Evolutionary conservation across 306 rosid genomes (phyloP), one percentile per base, ranked within the genome.

Genomic region (Trifolium pratense): DNA sequence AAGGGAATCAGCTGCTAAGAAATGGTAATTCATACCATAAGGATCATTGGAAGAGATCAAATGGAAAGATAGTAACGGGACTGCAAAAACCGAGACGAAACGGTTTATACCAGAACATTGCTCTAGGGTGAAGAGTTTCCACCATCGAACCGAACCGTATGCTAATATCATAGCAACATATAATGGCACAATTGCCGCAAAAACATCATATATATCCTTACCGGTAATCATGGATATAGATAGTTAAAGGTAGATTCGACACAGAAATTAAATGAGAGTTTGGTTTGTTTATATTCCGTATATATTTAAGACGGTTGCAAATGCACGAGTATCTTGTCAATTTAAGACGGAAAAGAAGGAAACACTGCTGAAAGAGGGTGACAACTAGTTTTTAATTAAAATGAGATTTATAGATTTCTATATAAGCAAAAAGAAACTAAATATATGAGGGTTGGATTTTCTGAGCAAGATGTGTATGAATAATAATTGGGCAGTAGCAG

Each of bases 51-150:
- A 75, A 29, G 98, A 88, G 4, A 92, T 90, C 84, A 90, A 92
- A 67, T 92, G 96, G 71, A 92, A 92, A 7, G 94, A 88, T 23
- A 92, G 96, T 1, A 92, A 68, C 0, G 98, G 98, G 2, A 92
- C 96, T 10, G 94, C 96, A 12, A 92, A 92, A 2, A 90, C 89
- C 0, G 98, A 89, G 0, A 92, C 96, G 57, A 92, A 92, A 1
- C 98, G 92, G 82, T 88, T 92, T 63, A 92, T 92, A 15, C 97
- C 97, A 29, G 89, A 85, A 82, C 97, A 92, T 25, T 92, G 97
- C 48, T 90, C 94, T 1, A 92, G 91, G 2, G 96, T 88, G 86
- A 92, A 89, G 79, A 88, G 85, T 62, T 84, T 88, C 97, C 97
- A 92, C 97, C 97, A 88, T 16, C 87, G 73, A 9, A 92, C 92